These are phyloP conservation scores for Fusarium annulatum DNA, from an alignment of 2,329 filamentous ascomycete species.

Conservation along the genomic window DNA sequence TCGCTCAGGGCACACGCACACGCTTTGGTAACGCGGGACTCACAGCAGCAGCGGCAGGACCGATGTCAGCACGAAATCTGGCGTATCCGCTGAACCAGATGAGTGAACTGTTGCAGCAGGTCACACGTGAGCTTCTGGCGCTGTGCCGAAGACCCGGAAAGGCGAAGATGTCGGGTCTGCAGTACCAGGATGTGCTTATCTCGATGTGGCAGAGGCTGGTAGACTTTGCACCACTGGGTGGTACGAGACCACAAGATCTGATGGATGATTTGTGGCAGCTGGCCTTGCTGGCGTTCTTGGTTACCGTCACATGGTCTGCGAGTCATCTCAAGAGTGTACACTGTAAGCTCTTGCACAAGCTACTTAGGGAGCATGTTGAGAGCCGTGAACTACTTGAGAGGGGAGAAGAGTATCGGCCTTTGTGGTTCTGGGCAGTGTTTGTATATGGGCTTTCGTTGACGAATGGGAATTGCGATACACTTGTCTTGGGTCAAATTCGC, in stretches of 20 bases:
- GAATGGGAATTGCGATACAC: neutral
- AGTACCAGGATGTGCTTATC: slow-evolving; percentile 31
- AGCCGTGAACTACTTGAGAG: neutral
- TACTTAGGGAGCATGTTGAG: slow-evolving; percentile 10
- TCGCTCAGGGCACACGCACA: slow-evolving; percentile 11
- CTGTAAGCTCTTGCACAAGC: slow-evolving; percentile 6
- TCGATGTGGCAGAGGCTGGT: slow-evolving; percentile 22
- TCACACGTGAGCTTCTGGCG: slow-evolving; percentile 15
- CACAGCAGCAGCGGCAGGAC: slow-evolving; percentile 4
- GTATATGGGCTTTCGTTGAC: slow-evolving; percentile 17
- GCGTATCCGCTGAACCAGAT: slow-evolving; percentile 12
- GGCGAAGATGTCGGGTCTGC: slow-evolving; percentile 5
- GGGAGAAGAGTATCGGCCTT: slow-evolving; percentile 8
- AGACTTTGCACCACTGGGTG: slow-evolving; percentile 24
- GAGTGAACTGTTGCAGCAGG: neutral
- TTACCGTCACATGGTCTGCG: slow-evolving; percentile 16
- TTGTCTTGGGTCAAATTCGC: neutral
- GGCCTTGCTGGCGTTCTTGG: slow-evolving; percentile 18
- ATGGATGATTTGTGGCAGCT: slow-evolving; percentile 30
- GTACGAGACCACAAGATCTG: slow-evolving; percentile 7
- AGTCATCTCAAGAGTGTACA: slow-evolving; percentile 4
- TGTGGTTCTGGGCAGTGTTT: slow-evolving; percentile 32
- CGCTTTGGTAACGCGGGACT: slow-evolving; percentile 21
- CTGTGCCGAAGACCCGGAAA: slow-evolving; percentile 18
- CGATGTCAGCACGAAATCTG: neutral